Evolutionary conservation across 768 basidiomycete genomes (phyloP), one percentile per base, ranked within the genome.

Genomic region (Grammothele lineata): DNA sequence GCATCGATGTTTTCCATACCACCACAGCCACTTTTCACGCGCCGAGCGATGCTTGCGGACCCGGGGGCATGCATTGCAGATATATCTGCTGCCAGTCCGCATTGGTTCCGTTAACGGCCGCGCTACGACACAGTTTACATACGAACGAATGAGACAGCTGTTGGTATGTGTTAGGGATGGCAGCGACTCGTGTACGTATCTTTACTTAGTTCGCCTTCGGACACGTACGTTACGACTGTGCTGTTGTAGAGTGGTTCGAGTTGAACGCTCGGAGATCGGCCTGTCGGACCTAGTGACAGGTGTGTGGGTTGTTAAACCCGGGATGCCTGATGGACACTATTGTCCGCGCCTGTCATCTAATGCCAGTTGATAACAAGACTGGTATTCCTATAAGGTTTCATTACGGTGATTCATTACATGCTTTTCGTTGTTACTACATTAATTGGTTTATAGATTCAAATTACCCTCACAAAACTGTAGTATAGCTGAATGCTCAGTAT

Each of bases 41-140:
- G 1, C 61, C 64, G 0, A 68, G 68, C 33, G 60, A 69, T 15
- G 34, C 48, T 1, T 53, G 56, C 25, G 61, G 66, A 1, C 19
- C 35, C 5, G 26, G 50, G 3, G 58, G 63, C 2, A 67, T 70
- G 66, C 50, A 50, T 4, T 17, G 25, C 0, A 58, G 69, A 44
- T 37, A 26, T 6, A 63, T 70, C 12, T 35, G 55, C 1, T 35
- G 57, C n/a, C 0, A 44, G 18, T 19, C 57, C 59, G 3, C 37
- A 21, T 1, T 69, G 65, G 66, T 40, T 53, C 3, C 23, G 42
- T 1, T 46, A 46, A 0, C 40, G 39, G 2, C 23, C 54, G 0
- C 40, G 45, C 0, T 27, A 25, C 9, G 64, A 70, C 42, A 62
- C 58, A 7, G 47, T 63, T 1, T 64, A 62, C 26, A 37, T 67